These are phyloP conservation scores for Mucor saturninus DNA, from an alignment of 371 early-diverging fungal genomes.

Conservation along the genomic window DNA sequence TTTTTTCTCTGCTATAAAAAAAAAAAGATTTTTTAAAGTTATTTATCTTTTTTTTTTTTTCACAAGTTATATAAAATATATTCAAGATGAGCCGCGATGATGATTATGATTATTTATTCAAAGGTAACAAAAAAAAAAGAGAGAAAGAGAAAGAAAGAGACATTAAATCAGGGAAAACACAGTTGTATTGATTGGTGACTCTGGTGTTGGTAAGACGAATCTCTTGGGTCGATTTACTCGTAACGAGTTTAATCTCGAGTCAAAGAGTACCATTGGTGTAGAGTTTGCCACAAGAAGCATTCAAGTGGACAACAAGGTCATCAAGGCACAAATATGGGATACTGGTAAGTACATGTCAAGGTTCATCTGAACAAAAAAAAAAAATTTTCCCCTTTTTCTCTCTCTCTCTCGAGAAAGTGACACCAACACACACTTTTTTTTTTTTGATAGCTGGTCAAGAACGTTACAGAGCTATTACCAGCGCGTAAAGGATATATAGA, in stretches of 20 bases:
- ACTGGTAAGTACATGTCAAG: slow-evolving; percentile 48
- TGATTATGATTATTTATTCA: slow-evolving; percentile 33
- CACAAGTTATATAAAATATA: slow-evolving; percentile 1
- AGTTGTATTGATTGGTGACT: slow-evolving; percentile 99
- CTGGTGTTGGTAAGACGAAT: slow-evolving; percentile 99
- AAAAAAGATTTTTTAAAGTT: background rate
- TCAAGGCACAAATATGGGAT: slow-evolving; percentile 99
- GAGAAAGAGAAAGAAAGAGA: slow-evolving; percentile 6
- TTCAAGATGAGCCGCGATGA: slow-evolving; percentile 26
- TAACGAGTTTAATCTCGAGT: slow-evolving; percentile 96
- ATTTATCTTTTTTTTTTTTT: slow-evolving; percentile 7
- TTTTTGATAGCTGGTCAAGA: slow-evolving; percentile 82
- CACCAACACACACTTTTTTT: background rate
- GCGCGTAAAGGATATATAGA: slow-evolving; percentile 68
- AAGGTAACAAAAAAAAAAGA: slow-evolving; percentile 22
- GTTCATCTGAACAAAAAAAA: slow-evolving; percentile 9
- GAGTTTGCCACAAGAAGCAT: slow-evolving; percentile 99
- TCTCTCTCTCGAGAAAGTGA: background rate
- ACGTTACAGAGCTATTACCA: slow-evolving; percentile 89
- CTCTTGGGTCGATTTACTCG: slow-evolving; percentile 97
- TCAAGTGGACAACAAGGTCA: slow-evolving; percentile 94
- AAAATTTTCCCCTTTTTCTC: background rate
- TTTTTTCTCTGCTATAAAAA: background rate
- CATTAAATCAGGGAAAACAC: slow-evolving; percentile 10
- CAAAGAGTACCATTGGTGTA: slow-evolving; percentile 99